A percentile compares a stretch with the other conserved stretches of the same genome.
phyloP scores from a whole-genome alignment of 1,284 basidiomycete species.

The Ganoderma lucidum region DNA sequence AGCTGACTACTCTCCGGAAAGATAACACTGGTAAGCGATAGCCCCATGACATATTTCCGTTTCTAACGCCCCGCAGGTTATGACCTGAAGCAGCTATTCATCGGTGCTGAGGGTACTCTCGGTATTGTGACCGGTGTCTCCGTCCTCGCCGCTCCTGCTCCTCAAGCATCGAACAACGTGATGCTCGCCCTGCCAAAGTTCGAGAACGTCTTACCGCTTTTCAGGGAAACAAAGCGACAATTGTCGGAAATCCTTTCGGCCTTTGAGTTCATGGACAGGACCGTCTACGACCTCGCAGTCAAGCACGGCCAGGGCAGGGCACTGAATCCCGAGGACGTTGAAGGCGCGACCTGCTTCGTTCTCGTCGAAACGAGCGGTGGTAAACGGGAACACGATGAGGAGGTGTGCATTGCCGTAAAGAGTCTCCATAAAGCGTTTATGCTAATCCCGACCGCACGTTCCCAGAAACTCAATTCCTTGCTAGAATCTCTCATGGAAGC shows the following conservation, averaged over 20 bases:
- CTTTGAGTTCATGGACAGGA: slow-evolving; percentile 96
- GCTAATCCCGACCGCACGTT: slow-evolving; percentile 1
- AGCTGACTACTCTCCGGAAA: slow-evolving; percentile 87
- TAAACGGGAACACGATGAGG: slow-evolving; percentile 93
- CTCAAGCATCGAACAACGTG: slow-evolving; percentile 83
- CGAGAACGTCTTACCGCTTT: slow-evolving; percentile 77
- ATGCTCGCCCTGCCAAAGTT: slow-evolving; percentile 80
- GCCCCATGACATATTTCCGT: no score
- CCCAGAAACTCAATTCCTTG: slow-evolving; percentile 88
- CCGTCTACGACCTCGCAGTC: slow-evolving; percentile 87
- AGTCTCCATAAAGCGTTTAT: neutral
- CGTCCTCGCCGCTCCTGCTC: slow-evolving; percentile 93
- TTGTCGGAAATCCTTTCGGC: slow-evolving; percentile 97
- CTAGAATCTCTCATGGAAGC: slow-evolving; percentile 84
- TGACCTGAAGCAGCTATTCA: slow-evolving; percentile 98
- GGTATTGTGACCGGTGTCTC: slow-evolving; percentile 96
- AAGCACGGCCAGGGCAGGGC: slow-evolving; percentile 78
- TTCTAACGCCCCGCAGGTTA: slow-evolving; percentile 70
- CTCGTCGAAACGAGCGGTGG: slow-evolving; percentile 96
- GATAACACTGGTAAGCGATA: slow-evolving; percentile 88
- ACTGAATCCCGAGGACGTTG: slow-evolving; percentile 71
- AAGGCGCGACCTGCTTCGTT: slow-evolving; percentile 89
- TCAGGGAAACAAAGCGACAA: slow-evolving; percentile 73
- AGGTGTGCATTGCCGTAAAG: slow-evolving; percentile 58
- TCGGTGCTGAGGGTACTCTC: slow-evolving; percentile 96